Base-by-base conservation (phyloP, 257 asterid genomes). In the Nyctanthes arbortristis region DNA sequence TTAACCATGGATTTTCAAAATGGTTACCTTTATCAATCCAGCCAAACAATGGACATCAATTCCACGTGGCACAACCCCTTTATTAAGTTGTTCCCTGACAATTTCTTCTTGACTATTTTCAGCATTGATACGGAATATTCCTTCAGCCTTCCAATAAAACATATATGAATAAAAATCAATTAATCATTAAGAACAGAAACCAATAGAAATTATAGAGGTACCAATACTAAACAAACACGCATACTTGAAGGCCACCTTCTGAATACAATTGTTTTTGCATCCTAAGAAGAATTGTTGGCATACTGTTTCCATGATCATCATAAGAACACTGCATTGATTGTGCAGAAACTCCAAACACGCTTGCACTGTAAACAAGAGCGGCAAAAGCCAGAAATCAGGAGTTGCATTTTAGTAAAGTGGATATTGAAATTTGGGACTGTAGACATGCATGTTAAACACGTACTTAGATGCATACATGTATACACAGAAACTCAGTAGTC, bases 311-410 rank as follows among this genome's bases (percentile, higher is more conserved):
- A 74, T 93, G 82, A 1, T 49, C 31, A 76, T 91, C 96, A 74
- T 79, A 80, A 3, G 91, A 81, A 71, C 97, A 91, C 71, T 89
- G 96, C 97, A 91, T 89, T 7, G 97, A 91, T 73, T 89, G 82
- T 25, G 96, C 89, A 27, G 95, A 91, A 65, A 91, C 96, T 61
- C 97, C 97, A 72, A 89, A 91, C 2, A 89, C 97, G 67, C 89
- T 81, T 4, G 83, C 86, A 78, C 97, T 89, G 88, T 27, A 47
- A 70, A 70, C 52, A 35, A 59, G 1, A 22, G n/a, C 11, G 5
- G 35, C n/a, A 34, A 33, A 47, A 52, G 13, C 29, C 59, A 22
- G 16, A 52, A 7, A 52, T 52, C 59, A 52, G 59, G 30, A 52
- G 13, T 52, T 52, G 59, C 30, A 52, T 22, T 52, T 30, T 52